Base-by-base conservation (phyloP, 108 stramenopile genomes). In the Licmophora abbreviata region DNA sequence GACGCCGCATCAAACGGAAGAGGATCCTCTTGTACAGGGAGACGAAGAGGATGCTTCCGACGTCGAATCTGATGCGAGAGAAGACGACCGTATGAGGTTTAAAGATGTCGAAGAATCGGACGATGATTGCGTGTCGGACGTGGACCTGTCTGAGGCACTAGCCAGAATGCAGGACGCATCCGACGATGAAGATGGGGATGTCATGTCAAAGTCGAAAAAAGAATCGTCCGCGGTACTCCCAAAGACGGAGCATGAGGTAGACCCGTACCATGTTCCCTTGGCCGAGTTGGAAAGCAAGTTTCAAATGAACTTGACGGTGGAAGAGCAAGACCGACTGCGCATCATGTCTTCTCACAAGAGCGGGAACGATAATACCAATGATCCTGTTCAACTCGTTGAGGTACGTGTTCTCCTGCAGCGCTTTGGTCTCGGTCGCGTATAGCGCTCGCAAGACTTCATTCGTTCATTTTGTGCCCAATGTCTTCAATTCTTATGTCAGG, bases 191-290 rank as follows among this genome's bases (percentile, higher is more conserved):
- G 54, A 54, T 15, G 32, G 11, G 22, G 54, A 62, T 20, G 60
- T 36, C 3, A 18, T 29, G 22, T 20, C 6, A 20, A 26, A 27
- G 18, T 15, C 25, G 27, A 48, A 59, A 46, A n/a, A 36, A 14
- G 12, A 54, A 14, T 43, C 40, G 37, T 28, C 23, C 22, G 29
- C 28, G 9, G 20, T 3, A n/a, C 10, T 18, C 17, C 81, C 68
- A 23, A 71, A 61, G 37, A 86, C 85, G n/a, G 69, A 79, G 45
- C 61, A 86, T 51, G 85, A 86, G 61, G 57, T 86, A 25, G 85
- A 86, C 51, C 69, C 69, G 0, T 86, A 86, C 48, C 45, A 44
- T 14, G 76, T 64, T 42, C 77, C 79, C 4, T 68, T 76, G 22
- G 44, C 58, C 20, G 63, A 76, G 35, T 48, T 85, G 32, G 71